Conservation (phyloP, 129 eudicot genomes). For the Solidago caesia region DNA sequence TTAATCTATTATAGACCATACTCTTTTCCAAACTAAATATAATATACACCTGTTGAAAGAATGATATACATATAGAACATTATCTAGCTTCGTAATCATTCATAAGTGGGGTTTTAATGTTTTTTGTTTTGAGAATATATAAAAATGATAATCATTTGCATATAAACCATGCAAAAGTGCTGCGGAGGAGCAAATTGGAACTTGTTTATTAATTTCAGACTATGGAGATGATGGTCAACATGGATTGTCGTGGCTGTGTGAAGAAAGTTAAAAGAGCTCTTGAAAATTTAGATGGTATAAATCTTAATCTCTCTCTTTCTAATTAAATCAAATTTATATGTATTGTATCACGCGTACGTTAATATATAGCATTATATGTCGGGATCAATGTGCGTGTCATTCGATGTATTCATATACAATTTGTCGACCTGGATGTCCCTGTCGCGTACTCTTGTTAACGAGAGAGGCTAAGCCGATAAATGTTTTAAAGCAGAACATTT, state of each 20-base stretch:
- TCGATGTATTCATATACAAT: too few relatives aligned
- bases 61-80: not conserved
- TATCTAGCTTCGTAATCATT: not conserved
- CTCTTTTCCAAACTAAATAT: not conserved
- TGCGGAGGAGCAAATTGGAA: not conserved
- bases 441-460: too few relatives aligned
- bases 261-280: constrained; percentile 54
- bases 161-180: not conserved
- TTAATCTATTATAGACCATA: not conserved
- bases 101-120: constrained; percentile 5
- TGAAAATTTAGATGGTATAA: constrained; percentile 46
- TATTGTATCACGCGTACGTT: too few relatives aligned
- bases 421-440: too few relatives aligned
- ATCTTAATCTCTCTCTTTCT: not conserved
- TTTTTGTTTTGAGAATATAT: not conserved
- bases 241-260: constrained; percentile 71
- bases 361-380: too few relatives aligned
- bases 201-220: constrained; percentile 35
- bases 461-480: too few relatives aligned
- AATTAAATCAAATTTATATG: too few relatives aligned
- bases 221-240: constrained; percentile 65
- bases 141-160: not conserved
- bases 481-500: too few relatives aligned
- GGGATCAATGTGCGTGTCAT: too few relatives aligned
- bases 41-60: not conserved